These are phyloP conservation scores for Phytophthora foliorum DNA, from an alignment of 352 stramenopile genomes.

Conservation along the genomic window DNA sequence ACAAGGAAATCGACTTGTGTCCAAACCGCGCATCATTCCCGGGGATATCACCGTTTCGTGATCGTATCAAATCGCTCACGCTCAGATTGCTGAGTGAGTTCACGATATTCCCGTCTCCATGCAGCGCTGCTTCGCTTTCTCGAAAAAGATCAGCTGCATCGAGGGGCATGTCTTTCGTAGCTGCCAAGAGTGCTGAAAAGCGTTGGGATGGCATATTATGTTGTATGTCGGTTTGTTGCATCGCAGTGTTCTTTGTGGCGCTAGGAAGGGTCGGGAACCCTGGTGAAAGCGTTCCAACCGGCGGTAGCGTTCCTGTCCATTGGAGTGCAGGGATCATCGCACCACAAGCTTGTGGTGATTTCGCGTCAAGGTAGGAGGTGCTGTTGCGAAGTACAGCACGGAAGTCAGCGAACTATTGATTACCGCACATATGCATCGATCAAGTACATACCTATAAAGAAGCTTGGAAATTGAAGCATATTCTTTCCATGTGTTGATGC, in stretches of 20 bases:
- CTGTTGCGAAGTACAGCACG: slow-evolving; percentile 5
- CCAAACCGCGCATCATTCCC: not conserved
- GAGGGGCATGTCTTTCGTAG: slow-evolving; percentile 55
- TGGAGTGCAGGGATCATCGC: slow-evolving; percentile 13
- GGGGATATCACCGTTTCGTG: slow-evolving; percentile 9
- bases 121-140: slow-evolving; percentile 69
- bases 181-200: slow-evolving; percentile 64
- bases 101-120: slow-evolving; percentile 62
- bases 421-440: not conserved
- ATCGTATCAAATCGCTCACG: slow-evolving; percentile 46
- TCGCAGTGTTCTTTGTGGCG: slow-evolving; percentile 11
- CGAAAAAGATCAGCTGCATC: slow-evolving; percentile 64
- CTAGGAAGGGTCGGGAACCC: slow-evolving; percentile 26
- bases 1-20: slow-evolving; percentile 30
- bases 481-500: slow-evolving; percentile 70
- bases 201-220: slow-evolving; percentile 35
- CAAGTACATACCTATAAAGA: slow-evolving; percentile 64
- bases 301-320: slow-evolving; percentile 33
- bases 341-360: slow-evolving; percentile 8
- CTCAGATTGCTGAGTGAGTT: slow-evolving; percentile 66
- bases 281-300: slow-evolving; percentile 33
- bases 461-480: slow-evolving; percentile 80
- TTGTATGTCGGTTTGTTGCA: not conserved
- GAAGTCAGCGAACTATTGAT: not conserved
- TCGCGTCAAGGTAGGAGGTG: slow-evolving; percentile 22